Evolutionary conservation across 2,329 filamentous ascomycete species (phyloP).

Genomic region (Sclerotinia glacialis): DNA sequence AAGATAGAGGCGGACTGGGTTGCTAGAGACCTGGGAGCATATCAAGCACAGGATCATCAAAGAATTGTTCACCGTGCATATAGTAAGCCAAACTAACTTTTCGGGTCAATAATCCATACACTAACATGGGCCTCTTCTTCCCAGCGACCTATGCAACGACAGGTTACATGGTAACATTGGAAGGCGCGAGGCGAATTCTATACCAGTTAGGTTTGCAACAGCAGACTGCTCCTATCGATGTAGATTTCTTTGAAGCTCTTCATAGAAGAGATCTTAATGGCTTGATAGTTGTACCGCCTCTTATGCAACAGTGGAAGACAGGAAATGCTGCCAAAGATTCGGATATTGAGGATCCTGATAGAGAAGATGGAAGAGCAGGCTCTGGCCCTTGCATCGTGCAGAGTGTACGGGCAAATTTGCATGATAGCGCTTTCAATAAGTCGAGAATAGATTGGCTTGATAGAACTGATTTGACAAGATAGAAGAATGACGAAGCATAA

Average conservation of each 20-base stretch:
- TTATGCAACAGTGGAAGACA: slow-evolving; percentile 4
- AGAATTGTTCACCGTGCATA: slow-evolving; percentile 5
- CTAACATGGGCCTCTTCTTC: not conserved
- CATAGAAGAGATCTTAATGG: slow-evolving; percentile 1
- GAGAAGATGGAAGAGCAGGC: not conserved
- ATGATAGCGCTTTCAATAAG: not conserved
- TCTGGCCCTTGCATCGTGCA: not conserved
- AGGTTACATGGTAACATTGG: slow-evolving; percentile 13
- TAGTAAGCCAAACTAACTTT: not conserved
- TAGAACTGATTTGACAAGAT: slow-evolving; percentile 4
- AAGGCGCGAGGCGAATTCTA: slow-evolving; percentile 4
- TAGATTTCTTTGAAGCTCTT: not conserved
- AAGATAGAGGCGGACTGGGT: not conserved
- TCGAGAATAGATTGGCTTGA: slow-evolving; percentile 5
- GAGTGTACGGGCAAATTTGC: not conserved
- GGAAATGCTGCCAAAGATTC: slow-evolving; percentile 2
- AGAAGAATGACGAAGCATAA: not conserved
- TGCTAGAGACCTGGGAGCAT: not conserved
- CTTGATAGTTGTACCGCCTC: not conserved
- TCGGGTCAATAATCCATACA: not conserved
- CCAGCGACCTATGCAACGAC: slow-evolving; percentile 6
- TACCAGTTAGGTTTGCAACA: not conserved
- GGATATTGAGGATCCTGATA: not conserved
- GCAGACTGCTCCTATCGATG: not conserved
- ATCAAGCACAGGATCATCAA: slow-evolving; percentile 1